Conservation (phyloP, 192 early-diverging fungal genomes). For the Coemansia aciculifera region DNA sequence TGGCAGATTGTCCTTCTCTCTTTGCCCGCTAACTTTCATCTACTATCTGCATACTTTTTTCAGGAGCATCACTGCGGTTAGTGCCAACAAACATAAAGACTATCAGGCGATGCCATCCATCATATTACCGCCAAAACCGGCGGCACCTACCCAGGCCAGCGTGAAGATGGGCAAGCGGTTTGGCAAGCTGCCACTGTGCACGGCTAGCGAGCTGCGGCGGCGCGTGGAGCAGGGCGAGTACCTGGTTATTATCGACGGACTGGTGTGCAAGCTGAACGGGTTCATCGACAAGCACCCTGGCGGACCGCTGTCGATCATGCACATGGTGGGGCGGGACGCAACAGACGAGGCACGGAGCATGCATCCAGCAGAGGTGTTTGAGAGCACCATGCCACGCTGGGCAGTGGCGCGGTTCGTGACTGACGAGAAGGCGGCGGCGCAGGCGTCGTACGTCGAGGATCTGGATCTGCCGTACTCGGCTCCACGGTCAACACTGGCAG, state of each 20-base stretch:
- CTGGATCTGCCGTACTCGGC: slow-evolving; percentile 46
- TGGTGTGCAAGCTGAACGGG: slow-evolving; percentile 86
- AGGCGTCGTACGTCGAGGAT: slow-evolving; percentile 48
- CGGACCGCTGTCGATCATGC: slow-evolving; percentile 83
- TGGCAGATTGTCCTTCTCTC: neutral
- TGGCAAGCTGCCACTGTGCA: slow-evolving; percentile 41
- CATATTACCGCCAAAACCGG: neutral
- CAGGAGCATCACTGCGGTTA: neutral
- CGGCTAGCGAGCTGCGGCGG: slow-evolving; percentile 36
- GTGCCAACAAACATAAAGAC: neutral
- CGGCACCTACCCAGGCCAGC: neutral
- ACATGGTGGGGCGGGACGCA: slow-evolving; percentile 87
- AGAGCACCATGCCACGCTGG: slow-evolving; percentile 74
- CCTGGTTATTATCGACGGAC: slow-evolving; percentile 79
- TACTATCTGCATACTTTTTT: neutral
- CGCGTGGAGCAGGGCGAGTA: slow-evolving; percentile 64
- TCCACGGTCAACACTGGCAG: slow-evolving; percentile 16
- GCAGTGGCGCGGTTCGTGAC: slow-evolving; percentile 59
- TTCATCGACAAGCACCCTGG: slow-evolving; percentile 88
- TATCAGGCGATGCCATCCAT: slow-evolving; percentile 1
- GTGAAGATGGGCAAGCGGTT: neutral
- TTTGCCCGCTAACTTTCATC: neutral
- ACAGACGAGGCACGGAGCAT: slow-evolving; percentile 86
- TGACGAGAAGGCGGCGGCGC: slow-evolving; percentile 6
- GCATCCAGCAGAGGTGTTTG: slow-evolving; percentile 81